These are phyloP conservation scores for Tephrocybe sp. DNA, from an alignment of 768 basidiomycete species.

Conservation along the genomic window DNA sequence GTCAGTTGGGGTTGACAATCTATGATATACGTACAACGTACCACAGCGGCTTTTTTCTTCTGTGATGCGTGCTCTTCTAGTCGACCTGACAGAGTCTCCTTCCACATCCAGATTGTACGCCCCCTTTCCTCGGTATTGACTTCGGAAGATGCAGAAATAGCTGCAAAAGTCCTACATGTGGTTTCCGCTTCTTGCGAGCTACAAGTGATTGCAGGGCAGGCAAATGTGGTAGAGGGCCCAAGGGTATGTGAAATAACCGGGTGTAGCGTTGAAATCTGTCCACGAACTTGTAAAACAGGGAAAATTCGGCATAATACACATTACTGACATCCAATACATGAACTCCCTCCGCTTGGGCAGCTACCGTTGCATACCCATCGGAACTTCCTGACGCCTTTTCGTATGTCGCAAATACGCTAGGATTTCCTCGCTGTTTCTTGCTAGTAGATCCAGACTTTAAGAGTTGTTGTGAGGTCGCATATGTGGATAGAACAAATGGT, in stretches of 20 bases:
- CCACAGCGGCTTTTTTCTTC: slow-evolving; percentile 31
- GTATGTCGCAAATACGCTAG: slow-evolving; percentile 33
- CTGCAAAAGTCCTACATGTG: slow-evolving; percentile 53
- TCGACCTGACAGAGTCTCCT: slow-evolving; percentile 42
- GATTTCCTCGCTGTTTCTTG: slow-evolving; percentile 13
- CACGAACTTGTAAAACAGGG: background rate
- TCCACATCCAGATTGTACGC: slow-evolving; percentile 62
- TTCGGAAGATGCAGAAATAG: slow-evolving; percentile 47
- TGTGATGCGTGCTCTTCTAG: slow-evolving; percentile 27
- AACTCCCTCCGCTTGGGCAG: slow-evolving; percentile 71
- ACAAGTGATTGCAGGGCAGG: slow-evolving; percentile 53
- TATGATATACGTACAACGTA: slow-evolving; percentile 3
- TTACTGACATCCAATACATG: slow-evolving; percentile 68
- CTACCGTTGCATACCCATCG: slow-evolving; percentile 63
- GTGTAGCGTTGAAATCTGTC: slow-evolving; percentile 60
- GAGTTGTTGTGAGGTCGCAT: slow-evolving; percentile 28
- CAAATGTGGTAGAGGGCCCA: slow-evolving; percentile 61
- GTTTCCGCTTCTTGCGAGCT: slow-evolving; percentile 28
- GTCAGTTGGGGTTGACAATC: slow-evolving; percentile 14
- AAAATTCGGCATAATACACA: no score
- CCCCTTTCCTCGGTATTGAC: slow-evolving; percentile 36
- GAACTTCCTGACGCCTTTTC: slow-evolving; percentile 28
- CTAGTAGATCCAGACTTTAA: slow-evolving; percentile 15
- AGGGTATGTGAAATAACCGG: slow-evolving; percentile 68
- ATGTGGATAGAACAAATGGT: slow-evolving; percentile 36